Percentiles rank a stretch among this genome's conserved stretches.
Conservation (phyloP, 2,329 filamentous ascomycete species). For the Alternaria sp. region DNA sequence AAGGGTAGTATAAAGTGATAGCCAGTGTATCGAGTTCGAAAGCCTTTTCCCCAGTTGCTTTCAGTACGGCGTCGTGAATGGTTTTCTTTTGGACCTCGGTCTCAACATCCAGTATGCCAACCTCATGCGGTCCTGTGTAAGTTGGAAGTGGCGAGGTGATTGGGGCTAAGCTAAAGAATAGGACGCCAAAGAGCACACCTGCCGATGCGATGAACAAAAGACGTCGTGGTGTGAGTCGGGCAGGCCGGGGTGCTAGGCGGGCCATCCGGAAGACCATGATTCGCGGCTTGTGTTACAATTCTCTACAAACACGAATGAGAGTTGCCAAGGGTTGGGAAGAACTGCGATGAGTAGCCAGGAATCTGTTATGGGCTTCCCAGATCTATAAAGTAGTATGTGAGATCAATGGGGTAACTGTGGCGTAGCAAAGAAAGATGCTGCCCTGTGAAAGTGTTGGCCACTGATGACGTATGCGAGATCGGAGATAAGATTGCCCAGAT, state of each 20-base stretch:
- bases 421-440: neutral
- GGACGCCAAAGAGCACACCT: conserved; percentile 43
- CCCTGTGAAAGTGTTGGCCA: conserved; percentile 11
- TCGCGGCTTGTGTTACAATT: conserved; percentile 49
- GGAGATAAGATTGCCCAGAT: conserved; percentile 6
- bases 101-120: conserved; percentile 57
- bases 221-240: conserved; percentile 31
- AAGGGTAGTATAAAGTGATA: conserved; percentile 57
- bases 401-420: neutral
- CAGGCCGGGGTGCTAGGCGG: neutral
- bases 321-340: neutral
- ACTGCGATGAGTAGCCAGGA: neutral
- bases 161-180: conserved; percentile 53
- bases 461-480: conserved; percentile 13
- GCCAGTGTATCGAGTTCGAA: conserved; percentile 57
- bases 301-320: neutral
- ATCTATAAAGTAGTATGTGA: neutral
- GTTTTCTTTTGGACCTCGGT: conserved; percentile 47
- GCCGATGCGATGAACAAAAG: conserved; percentile 39
- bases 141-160: conserved; percentile 52
- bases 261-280: conserved; percentile 34
- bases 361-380: neutral
- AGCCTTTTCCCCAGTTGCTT: conserved; percentile 50
- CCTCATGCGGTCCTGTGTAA: conserved; percentile 54
- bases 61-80: conserved; percentile 49